Conservation (phyloP, 2,329 filamentous ascomycete genomes). For the Fusarium verrucosum region DNA sequence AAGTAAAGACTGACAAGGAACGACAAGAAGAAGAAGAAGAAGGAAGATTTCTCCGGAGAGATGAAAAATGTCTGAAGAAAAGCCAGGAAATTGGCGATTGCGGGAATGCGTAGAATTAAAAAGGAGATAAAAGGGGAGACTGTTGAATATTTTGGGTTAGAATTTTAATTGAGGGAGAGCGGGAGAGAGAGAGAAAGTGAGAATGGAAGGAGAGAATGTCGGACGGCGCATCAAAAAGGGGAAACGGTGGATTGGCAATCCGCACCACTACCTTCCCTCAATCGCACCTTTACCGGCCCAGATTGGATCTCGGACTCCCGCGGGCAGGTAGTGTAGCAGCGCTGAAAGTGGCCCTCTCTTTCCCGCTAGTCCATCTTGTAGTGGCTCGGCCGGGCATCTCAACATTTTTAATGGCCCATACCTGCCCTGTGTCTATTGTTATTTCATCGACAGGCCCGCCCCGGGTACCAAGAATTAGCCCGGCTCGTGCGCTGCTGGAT, state of each 20-base stretch:
- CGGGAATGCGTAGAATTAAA: slow-evolving; percentile 39
- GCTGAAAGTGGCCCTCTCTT: slow-evolving; percentile 40
- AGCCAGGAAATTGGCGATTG: slow-evolving; percentile 35
- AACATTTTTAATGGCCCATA: slow-evolving; percentile 32
- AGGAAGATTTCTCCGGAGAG: slow-evolving; percentile 41
- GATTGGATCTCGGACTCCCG: slow-evolving; percentile 37
- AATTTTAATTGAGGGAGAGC: slow-evolving; percentile 38
- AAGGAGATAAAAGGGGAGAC: slow-evolving; percentile 42
- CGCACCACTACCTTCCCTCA: slow-evolving; percentile 23
- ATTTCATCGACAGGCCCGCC: slow-evolving; percentile 26
- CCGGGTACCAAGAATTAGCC: slow-evolving; percentile 22
- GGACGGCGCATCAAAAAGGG: slow-evolving; percentile 49
- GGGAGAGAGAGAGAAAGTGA: too few species aligned
- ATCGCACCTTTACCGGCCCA: slow-evolving; percentile 13
- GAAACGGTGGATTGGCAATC: slow-evolving; percentile 52
- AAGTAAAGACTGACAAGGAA: slow-evolving; percentile 46
- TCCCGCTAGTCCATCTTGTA: slow-evolving; percentile 37
- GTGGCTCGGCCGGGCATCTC: slow-evolving; percentile 31
- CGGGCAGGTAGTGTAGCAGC: slow-evolving; percentile 2
- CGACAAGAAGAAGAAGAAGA: slow-evolving; percentile 51
- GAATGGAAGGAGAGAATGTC: too few species aligned
- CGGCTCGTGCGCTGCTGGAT: slow-evolving; percentile 25
- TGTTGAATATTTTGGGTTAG: too few species aligned
- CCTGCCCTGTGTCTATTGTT: slow-evolving; percentile 31
- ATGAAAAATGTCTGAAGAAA: slow-evolving; percentile 30